Conservation (phyloP, 1,284 basidiomycete species). For the Ustilago nuda region DNA sequence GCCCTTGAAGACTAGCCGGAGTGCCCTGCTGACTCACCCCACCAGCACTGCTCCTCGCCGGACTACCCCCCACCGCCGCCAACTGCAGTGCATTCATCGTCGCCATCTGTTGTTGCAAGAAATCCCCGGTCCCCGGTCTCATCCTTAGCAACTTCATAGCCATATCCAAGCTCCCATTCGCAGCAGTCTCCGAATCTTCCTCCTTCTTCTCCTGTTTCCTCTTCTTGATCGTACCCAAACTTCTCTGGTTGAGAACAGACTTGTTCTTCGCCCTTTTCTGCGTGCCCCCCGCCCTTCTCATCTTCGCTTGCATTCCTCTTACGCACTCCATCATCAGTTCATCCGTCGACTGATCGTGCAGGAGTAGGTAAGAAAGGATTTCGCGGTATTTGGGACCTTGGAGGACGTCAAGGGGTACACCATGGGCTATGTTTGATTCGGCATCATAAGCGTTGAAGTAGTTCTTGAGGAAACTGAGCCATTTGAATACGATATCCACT, state of each 20-base stretch:
- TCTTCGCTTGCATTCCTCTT: slow-evolving; percentile 79
- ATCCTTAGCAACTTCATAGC: slow-evolving; percentile 63
- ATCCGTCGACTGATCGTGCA: slow-evolving; percentile 66
- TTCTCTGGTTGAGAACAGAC: slow-evolving; percentile 77
- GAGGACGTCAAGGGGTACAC: slow-evolving; percentile 82
- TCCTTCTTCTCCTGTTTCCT: slow-evolving; percentile 91
- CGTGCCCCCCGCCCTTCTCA: slow-evolving; percentile 37
- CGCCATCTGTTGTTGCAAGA: slow-evolving; percentile 60
- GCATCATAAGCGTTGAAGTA: slow-evolving; percentile 96
- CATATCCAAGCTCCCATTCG: slow-evolving; percentile 53
- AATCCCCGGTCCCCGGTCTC: slow-evolving; percentile 63
- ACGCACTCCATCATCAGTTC: slow-evolving; percentile 82
- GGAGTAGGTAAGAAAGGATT: slow-evolving; percentile 63
- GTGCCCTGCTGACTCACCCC: slow-evolving; percentile 6
- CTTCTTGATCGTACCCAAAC: slow-evolving; percentile 94
- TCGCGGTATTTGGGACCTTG: slow-evolving; percentile 95
- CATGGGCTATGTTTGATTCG: slow-evolving; percentile 74
- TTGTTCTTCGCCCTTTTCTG: slow-evolving; percentile 77
- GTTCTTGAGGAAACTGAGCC: slow-evolving; percentile 85
- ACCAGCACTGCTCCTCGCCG: slow-evolving; percentile 21
- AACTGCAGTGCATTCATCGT: slow-evolving; percentile 55
- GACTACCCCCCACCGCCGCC: slow-evolving; percentile 44
- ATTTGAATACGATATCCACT: slow-evolving; percentile 97
- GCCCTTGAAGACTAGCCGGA: slow-evolving; percentile 10
- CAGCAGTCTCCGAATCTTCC: slow-evolving; percentile 49